These are phyloP conservation scores for Yamadazyma songkhlaensis DNA, from an alignment of 1,139 yeast species.

Conservation along the genomic window DNA sequence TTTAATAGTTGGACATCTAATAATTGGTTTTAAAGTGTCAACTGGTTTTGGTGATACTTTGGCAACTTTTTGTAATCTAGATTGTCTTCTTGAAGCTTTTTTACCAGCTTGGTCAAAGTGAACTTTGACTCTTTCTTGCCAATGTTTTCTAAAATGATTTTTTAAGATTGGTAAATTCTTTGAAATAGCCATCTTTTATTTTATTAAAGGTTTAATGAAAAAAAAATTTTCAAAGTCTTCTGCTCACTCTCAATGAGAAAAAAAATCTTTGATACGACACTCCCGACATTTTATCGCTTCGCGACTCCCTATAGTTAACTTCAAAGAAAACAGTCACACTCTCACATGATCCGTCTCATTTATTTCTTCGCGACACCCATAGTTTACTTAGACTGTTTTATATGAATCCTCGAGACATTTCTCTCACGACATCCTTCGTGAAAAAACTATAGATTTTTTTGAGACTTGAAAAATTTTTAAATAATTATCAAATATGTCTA, in stretches of 20 bases:
- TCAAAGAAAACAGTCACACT: neutral
- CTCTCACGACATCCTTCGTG: neutral
- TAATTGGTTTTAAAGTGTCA: conserved; percentile 95
- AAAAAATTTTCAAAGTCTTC: conserved; percentile 5
- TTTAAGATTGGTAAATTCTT: conserved; percentile 97
- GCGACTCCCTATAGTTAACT: neutral
- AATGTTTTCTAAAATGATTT: conserved; percentile 98
- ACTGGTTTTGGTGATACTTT: conserved; percentile 96
- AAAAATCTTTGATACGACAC: neutral
- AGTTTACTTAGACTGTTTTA: no score
- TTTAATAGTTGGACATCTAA: conserved; percentile 97
- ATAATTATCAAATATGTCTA: conserved; percentile 39
- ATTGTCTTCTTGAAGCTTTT: conserved; percentile 94
- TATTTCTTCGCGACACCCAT: neutral
- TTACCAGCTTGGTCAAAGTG: conserved; percentile 99
- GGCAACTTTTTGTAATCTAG: conserved; percentile 94
- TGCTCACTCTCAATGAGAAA: conserved; percentile 2
- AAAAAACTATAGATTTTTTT: neutral
- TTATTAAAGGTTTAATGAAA: conserved; percentile 9
- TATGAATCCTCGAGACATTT: neutral
- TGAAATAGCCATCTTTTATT: conserved; percentile 72
- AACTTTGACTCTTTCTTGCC: conserved; percentile 99
- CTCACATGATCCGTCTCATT: neutral
- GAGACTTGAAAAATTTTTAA: conserved; percentile 9
- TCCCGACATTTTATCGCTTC: conserved; percentile 3